These are phyloP conservation scores for Blastobotrys indianensis DNA, from an alignment of 1,139 yeast genomes.

Conservation along the genomic window DNA sequence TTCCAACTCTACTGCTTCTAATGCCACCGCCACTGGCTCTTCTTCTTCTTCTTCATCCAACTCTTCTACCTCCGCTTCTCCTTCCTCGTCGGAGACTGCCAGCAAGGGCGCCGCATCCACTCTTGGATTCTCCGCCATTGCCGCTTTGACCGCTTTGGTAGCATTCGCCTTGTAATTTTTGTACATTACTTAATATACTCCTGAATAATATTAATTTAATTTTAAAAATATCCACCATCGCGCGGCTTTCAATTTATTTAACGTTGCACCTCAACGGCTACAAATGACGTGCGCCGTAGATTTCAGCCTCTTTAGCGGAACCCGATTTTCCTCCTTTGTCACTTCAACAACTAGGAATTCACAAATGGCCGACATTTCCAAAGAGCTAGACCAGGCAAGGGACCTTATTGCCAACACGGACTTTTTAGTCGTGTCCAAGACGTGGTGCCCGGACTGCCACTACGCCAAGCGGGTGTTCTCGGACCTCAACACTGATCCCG, in stretches of 20 bases:
- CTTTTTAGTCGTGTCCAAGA: conserved; percentile 55
- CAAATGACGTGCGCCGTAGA: not conserved
- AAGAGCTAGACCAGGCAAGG: conserved; percentile 35
- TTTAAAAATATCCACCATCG: no score
- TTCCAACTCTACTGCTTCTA: not conserved
- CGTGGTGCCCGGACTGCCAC: conserved; percentile 76
- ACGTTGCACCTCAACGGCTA: no score
- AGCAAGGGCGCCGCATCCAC: not conserved
- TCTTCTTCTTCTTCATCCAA: not conserved
- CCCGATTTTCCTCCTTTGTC: not conserved
- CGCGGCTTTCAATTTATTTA: no score
- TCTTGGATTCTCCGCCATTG: no score
- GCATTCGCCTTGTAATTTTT: no score
- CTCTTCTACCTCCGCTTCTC: not conserved
- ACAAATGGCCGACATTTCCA: not conserved
- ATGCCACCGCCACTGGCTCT: not conserved
- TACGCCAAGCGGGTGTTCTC: conserved; percentile 53
- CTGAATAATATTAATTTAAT: no score
- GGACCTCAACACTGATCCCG: conserved; percentile 43
- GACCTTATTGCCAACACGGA: conserved; percentile 43
- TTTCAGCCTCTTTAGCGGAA: not conserved
- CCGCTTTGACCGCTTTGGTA: no score
- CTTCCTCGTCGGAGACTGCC: not conserved
- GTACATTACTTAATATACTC: no score
- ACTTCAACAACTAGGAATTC: not conserved